Conservation (phyloP, 192 early-diverging fungal species). For the Phycomyces blakesleeanus region DNA sequence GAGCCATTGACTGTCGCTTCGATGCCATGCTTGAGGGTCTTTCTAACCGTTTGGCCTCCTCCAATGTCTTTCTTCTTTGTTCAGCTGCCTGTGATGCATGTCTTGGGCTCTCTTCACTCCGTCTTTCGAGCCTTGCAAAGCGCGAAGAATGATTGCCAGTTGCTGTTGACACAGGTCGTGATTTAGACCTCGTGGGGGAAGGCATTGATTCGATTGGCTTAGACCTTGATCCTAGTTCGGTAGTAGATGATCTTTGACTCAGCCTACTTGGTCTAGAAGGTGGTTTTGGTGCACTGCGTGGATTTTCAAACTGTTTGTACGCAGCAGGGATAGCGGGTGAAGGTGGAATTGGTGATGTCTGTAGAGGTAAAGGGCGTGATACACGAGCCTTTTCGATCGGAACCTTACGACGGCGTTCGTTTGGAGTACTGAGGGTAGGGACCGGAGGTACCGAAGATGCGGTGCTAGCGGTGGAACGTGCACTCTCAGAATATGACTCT, state of each 20-base stretch:
- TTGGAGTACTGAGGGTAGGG: not conserved
- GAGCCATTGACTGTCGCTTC: slow-evolving; percentile 20
- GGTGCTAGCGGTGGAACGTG: not conserved
- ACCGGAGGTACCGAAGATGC: slow-evolving; percentile 6
- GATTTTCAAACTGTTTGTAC: slow-evolving; percentile 8
- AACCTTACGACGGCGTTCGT: not conserved
- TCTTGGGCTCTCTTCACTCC: not conserved
- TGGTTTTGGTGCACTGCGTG: slow-evolving; percentile 1
- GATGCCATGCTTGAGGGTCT: slow-evolving; percentile 26
- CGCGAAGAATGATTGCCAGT: slow-evolving; percentile 10
- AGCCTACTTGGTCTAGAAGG: slow-evolving; percentile 7
- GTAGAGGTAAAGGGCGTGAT: not conserved
- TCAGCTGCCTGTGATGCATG: not conserved
- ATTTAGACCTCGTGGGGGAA: too few relatives aligned
- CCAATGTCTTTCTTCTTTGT: not conserved
- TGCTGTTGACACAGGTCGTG: slow-evolving; percentile 9
- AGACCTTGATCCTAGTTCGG: too few relatives aligned
- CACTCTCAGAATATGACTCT: too few relatives aligned
- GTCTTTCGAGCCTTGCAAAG: not conserved
- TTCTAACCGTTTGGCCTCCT: slow-evolving; percentile 5
- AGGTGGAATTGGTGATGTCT: not conserved
- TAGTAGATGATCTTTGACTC: too few relatives aligned
- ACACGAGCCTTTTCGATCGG: not conserved
- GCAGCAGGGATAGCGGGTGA: not conserved
- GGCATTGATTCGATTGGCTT: too few relatives aligned